Evolutionary conservation across 2,329 filamentous ascomycete genomes (phyloP).

Genomic region (Teratosphaeria zuluensis): DNA sequence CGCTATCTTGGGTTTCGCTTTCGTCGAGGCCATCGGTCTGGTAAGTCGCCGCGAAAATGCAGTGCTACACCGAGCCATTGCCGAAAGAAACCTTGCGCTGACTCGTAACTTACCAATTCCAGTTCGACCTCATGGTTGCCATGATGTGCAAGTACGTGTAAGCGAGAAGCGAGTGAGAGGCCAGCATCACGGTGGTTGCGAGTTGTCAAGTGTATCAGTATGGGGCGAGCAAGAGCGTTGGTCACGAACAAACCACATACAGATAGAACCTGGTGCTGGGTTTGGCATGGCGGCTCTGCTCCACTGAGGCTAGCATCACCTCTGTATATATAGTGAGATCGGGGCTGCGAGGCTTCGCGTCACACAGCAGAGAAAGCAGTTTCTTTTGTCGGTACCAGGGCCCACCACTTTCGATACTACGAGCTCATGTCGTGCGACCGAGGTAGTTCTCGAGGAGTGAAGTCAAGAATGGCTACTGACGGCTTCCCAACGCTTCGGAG

Average conservation of each 20-base stretch:
- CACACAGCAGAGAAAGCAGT: not conserved
- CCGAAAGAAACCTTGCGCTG: slow-evolving; percentile 1
- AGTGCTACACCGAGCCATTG: not conserved
- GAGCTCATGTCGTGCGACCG: not conserved
- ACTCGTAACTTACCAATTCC: not conserved
- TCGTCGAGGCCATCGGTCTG: slow-evolving; percentile 78
- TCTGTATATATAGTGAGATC: not conserved
- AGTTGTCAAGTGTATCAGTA: slow-evolving; percentile 15
- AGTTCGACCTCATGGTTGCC: slow-evolving; percentile 80
- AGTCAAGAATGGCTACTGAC: not conserved
- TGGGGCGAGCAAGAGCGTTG: slow-evolving; percentile 9
- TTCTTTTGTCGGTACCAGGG: not conserved
- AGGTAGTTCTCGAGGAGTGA: not conserved
- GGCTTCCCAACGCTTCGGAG: not conserved
- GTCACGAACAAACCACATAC: not conserved
- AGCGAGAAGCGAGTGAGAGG: slow-evolving; percentile 5
- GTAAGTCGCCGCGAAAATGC: slow-evolving; percentile 2
- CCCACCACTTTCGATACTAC: not conserved
- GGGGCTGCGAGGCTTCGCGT: not conserved
- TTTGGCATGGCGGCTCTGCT: not conserved
- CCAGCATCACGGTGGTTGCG: slow-evolving; percentile 4
- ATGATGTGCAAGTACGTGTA: slow-evolving; percentile 67
- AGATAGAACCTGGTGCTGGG: not conserved
- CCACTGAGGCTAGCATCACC: not conserved
- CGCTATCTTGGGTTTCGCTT: slow-evolving; percentile 91